Percentiles rank a stretch among this genome's conserved stretches.
These are phyloP conservation scores for Phytomonas francai DNA, from an alignment of 208 protist species.

Conservation along the genomic window DNA sequence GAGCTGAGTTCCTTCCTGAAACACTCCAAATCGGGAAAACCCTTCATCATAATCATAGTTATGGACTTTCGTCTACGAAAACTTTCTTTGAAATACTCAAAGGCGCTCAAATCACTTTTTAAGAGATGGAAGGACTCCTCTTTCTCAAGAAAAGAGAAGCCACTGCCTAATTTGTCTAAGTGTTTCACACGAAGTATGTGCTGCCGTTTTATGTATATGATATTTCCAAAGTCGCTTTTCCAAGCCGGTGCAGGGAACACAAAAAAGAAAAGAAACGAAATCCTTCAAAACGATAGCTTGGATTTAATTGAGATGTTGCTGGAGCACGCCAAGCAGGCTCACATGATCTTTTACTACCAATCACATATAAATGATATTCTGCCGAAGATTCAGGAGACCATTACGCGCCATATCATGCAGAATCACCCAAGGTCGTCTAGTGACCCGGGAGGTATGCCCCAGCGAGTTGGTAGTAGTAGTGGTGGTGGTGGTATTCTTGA, in stretches of 20 bases:
- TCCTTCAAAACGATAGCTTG: background rate
- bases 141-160: background rate
- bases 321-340: background rate
- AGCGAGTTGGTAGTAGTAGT: background rate
- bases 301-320: background rate
- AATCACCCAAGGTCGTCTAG: background rate
- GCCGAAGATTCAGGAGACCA: background rate
- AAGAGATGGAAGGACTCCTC: background rate
- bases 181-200: background rate
- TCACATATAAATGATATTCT: background rate
- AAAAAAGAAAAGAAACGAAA: background rate
- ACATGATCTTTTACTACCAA: conserved; percentile 1
- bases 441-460: background rate
- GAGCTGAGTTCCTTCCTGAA: conserved; percentile 25
- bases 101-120: background rate
- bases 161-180: background rate
- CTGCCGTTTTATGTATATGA: background rate
- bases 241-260: background rate
- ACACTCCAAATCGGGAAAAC: conserved; percentile 2
- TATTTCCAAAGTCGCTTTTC: background rate
- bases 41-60: conserved; percentile 31
- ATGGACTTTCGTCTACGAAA: conserved; percentile 18
- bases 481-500: background rate
- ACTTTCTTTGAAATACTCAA: background rate
- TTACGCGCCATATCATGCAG: background rate